Base-by-base conservation (phyloP, 179 eudicot species). In the Sideroxylon spinosum region DNA sequence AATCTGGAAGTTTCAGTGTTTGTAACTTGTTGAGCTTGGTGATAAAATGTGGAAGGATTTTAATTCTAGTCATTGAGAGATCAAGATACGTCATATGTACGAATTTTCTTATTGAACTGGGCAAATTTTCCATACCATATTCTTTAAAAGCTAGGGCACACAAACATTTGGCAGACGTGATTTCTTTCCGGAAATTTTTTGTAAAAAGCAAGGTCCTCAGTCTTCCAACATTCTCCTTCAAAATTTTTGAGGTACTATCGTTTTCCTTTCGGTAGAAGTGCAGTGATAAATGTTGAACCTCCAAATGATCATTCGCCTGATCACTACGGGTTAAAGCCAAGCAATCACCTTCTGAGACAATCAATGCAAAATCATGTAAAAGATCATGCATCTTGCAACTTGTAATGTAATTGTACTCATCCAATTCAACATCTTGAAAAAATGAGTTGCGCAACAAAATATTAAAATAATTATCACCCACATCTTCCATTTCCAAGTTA, bases 11-110 rank as follows among this genome's bases (percentile, higher is more conserved):
- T 22, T 68, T 68, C 14, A 84, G 6, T 44, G 84, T 80, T 67
- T 86, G 81, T 67, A 86, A 74, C 50, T 81, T 70, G 52, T 64
- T n/a, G 50, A 86, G 78, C 25, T 71, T 67, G 7, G 73, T 70
- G 6, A 86, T 46, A 17, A 81, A 83, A 50, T 77, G 48, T 0
- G 88, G 88, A 64, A 84, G 77, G 26, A 10, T 13, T 37, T 0
- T 1, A 20, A 81, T 73, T 13, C 3, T 4, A 48, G 75, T 67
- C 1, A 7, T 1, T 6, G 84, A 81, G 49, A 86, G 62, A 26
- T 81, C 76, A 59, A 86, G 79, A 68, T 81, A 78, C 26, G 81
- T 78, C 68, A 86, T 55, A 22, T 83, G 84, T 52, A 60, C 57
- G 46, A 81, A 79, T n/a, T 62, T 68, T 17, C 79, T 61, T 12